A percentile compares a stretch with the other conserved stretches of the same genome.
Conservation (phyloP, 148 eudicot genomes). For the Camellia lanceoleosa region DNA sequence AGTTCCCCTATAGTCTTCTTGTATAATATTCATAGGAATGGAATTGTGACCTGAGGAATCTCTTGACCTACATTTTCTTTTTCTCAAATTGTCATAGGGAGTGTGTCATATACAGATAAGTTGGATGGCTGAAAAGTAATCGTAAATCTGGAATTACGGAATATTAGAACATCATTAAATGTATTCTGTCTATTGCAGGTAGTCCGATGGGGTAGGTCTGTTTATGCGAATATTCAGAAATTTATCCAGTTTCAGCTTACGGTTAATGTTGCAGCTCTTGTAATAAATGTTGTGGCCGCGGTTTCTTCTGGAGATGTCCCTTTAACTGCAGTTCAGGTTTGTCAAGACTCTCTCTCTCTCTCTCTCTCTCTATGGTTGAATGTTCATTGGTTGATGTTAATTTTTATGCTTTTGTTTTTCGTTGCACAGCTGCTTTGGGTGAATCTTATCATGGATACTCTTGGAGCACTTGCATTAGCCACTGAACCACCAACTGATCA, state of each 20-base stretch:
- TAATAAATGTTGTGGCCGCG: constrained; percentile 92
- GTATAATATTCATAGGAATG: not conserved
- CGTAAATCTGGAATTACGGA: too few species aligned
- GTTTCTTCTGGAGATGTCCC: constrained; percentile 86
- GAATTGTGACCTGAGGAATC: not conserved
- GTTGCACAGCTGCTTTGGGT: constrained; percentile 85
- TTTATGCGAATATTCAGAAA: constrained; percentile 91
- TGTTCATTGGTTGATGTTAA: not conserved
- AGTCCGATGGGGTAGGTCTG: constrained; percentile 98
- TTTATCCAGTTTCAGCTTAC: constrained; percentile 95
- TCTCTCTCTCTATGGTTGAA: not conserved
- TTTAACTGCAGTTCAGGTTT: constrained; percentile 87
- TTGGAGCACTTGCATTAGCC: constrained; percentile 96
- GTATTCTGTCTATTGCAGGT: constrained; percentile 50
- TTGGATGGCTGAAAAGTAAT: not conserved
- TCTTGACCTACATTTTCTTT: not conserved
- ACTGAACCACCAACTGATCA: constrained; percentile 99
- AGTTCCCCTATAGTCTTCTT: too few species aligned
- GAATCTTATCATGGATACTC: constrained; percentile 94
- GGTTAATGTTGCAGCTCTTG: constrained; percentile 89
- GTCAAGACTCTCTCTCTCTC: not conserved
- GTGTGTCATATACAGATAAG: too few species aligned
- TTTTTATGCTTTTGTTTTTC: constrained; percentile 7
- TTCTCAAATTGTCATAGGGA: too few species aligned
- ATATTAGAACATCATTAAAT: not conserved